These are phyloP conservation scores for Spathaspora sp. DNA, from an alignment of 805 yeast genomes.

Conservation along the genomic window DNA sequence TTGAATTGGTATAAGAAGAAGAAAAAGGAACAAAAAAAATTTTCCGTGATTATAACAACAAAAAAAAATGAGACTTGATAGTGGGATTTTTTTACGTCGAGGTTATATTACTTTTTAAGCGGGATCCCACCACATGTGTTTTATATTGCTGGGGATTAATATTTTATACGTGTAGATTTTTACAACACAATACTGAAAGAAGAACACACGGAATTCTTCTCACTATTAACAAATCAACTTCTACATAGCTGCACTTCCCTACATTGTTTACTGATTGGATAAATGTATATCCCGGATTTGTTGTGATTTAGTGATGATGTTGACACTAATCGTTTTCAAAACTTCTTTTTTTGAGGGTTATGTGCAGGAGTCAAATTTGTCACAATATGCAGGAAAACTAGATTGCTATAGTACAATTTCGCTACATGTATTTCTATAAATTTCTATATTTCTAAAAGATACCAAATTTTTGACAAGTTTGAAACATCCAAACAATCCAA, in stretches of 20 bases:
- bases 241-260: too few relatives aligned
- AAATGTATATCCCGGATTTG: background rate
- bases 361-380: background rate
- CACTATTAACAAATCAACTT: too few relatives aligned
- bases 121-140: background rate
- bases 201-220: too few relatives aligned
- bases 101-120: background rate
- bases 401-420: too few relatives aligned
- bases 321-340: background rate
- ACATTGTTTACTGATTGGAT: too few relatives aligned
- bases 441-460: conserved; percentile 12
- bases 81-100: too few relatives aligned
- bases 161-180: background rate
- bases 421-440: background rate
- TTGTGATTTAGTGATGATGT: background rate
- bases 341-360: background rate
- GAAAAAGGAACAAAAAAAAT: background rate
- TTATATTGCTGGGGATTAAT: background rate
- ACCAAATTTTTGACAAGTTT: conserved; percentile 21
- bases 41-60: background rate
- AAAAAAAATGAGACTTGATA: background rate
- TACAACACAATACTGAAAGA: background rate
- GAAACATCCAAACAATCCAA: conserved; percentile 16
- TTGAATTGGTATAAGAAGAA: background rate
- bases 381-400: background rate